Base-by-base conservation (phyloP, 2,329 filamentous ascomycete species). In the Cladosporium oxysporum region DNA sequence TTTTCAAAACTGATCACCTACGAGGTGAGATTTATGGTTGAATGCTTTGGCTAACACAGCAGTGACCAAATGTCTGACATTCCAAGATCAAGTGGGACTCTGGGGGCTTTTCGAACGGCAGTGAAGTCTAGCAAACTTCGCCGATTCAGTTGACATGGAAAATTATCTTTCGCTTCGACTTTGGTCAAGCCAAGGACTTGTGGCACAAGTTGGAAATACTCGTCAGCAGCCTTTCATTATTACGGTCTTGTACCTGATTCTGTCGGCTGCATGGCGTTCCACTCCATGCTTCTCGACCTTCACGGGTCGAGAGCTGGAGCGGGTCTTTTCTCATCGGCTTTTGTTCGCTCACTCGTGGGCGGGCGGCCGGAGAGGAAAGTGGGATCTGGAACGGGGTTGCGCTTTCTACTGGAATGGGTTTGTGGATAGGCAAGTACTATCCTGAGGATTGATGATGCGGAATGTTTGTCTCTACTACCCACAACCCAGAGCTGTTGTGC, bases 261-360 rank as follows among this genome's bases (percentile, higher is more conserved):
- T 47, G 35, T 31, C 26, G 2, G 26, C 33, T 59, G 35, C 5
- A 12, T 58, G 33, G 57, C 37, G 57, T 47, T 47, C 57, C 21
- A 35, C 37, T 59, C 8, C 8, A 35, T 28, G 57, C 57, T 44
- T 59, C 14, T 28, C 16, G 37, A 16, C 26, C 21, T 16, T 14
- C 2, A 12, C n/a, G 21, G 11, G 57, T 44, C 37, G 23, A 29
- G 33, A 21, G 57, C 14, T 47, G 23, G 23, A 23, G 33, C 31
- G n/a, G 37, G 57, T 59, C 57, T 59, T 59, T 59, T 59, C 57
- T 59, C 57, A 59, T 59, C 57, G 57, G 28, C n/a, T 55, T 23
- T 47, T 28, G 57, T 59, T 59, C 35, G 57, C 57, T 47, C 57
- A 58, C 18, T 47, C 44, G 55, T 59, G 37, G 18, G 57, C 57